phyloP scores from a whole-genome alignment of 2,329 filamentous ascomycete genomes.

The Xylaria sp. region DNA sequence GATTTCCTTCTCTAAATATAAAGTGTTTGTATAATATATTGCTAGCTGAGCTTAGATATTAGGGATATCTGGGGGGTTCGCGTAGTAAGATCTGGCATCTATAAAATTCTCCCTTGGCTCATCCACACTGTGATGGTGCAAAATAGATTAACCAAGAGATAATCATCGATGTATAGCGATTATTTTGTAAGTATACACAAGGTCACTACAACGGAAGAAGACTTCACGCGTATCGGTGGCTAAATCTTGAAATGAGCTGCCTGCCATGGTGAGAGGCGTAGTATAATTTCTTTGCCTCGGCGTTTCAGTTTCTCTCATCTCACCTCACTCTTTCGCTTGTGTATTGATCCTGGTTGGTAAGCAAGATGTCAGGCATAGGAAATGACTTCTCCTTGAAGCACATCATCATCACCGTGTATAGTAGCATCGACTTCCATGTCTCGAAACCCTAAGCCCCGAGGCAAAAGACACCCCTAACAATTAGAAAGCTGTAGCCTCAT shows the following conservation, averaged over 20 bases:
- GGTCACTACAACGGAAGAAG: background rate
- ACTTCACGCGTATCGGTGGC: background rate
- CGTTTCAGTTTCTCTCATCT: background rate
- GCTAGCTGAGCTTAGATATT: background rate
- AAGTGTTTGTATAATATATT: background rate
- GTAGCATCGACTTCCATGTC: background rate
- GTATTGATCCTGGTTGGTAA: background rate
- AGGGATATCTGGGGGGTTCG: background rate
- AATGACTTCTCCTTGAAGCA: background rate
- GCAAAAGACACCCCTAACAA: background rate
- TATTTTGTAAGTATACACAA: background rate
- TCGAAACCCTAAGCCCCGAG: background rate
- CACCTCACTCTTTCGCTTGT: background rate
- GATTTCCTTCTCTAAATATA: background rate
- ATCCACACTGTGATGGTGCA: background rate
- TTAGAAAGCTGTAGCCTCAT: background rate
- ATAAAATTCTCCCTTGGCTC: background rate
- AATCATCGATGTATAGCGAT: background rate
- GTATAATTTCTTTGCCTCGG: constrained; percentile 1
- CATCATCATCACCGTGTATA: background rate
- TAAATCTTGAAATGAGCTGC: background rate
- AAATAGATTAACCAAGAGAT: background rate
- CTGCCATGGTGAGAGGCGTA: background rate
- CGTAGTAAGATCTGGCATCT: background rate
- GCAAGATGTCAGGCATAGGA: background rate